Percentiles rank a stretch among this genome's conserved stretches.
phyloP scores from a whole-genome alignment of 116 monocot genomes.

The Cymodocea nodosa region DNA sequence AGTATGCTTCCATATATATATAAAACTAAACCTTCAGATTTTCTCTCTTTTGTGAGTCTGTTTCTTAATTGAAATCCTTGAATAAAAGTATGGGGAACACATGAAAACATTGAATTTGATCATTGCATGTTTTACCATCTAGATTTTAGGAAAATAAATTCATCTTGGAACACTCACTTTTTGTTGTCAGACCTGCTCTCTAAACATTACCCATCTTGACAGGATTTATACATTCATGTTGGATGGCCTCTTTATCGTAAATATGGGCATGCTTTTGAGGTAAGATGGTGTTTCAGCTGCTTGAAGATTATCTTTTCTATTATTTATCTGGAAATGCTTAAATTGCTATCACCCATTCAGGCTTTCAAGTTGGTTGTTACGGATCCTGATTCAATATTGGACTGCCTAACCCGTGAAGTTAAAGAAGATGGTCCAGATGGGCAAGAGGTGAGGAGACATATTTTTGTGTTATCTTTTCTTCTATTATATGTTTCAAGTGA shows the following conservation, averaged over 20 bases:
- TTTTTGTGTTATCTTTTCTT: not conserved
- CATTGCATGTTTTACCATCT: no score
- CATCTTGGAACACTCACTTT: not conserved
- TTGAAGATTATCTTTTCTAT: not conserved
- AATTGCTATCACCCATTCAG: slow-evolving; percentile 8
- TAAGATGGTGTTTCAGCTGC: not conserved
- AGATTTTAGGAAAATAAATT: no score
- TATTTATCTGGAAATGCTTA: not conserved
- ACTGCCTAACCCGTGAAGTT: slow-evolving; percentile 52
- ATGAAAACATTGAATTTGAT: no score
- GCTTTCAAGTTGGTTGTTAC: slow-evolving; percentile 82
- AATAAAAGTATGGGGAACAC: no score
- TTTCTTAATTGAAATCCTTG: no score
- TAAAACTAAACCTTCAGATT: no score
- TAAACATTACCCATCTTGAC: not conserved
- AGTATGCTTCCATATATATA: no score
- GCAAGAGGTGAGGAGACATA: slow-evolving; percentile 36
- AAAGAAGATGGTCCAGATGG: slow-evolving; percentile 87
- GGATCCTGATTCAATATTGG: slow-evolving; percentile 76
- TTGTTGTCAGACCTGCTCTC: not conserved
- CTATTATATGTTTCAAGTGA: not conserved
- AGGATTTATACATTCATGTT: slow-evolving; percentile 63
- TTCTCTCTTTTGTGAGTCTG: no score
- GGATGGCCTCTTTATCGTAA: slow-evolving; percentile 91
- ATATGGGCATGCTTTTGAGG: slow-evolving; percentile 93